Evolutionary conservation across 495 filamentous ascomycete species (phyloP).

Genomic region (Xylaria curta): DNA sequence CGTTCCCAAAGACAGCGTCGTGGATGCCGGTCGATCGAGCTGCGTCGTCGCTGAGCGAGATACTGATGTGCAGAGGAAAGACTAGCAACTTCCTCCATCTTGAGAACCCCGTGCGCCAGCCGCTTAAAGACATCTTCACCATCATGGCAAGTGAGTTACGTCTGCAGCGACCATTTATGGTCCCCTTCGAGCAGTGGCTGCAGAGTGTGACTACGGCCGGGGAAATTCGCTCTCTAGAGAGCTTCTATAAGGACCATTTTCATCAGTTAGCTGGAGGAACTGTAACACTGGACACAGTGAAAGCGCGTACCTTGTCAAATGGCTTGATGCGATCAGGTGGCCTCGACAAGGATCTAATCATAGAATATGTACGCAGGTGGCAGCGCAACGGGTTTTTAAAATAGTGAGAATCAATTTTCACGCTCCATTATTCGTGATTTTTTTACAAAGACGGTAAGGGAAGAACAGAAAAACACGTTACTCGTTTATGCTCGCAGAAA

Average conservation of each 20-base stretch:
- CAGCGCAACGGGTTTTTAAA: slow-evolving; percentile 22
- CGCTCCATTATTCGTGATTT: neutral
- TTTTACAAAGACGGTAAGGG: neutral
- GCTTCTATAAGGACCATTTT: slow-evolving; percentile 39
- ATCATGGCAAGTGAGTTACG: slow-evolving; percentile 37
- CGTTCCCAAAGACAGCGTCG: slow-evolving; percentile 39
- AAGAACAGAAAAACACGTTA: neutral
- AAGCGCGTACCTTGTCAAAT: slow-evolving; percentile 30
- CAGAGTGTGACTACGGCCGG: slow-evolving; percentile 33
- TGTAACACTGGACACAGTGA: slow-evolving; percentile 36
- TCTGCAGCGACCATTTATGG: slow-evolving; percentile 26
- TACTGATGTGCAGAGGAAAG: slow-evolving; percentile 35
- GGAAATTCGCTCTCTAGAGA: slow-evolving; percentile 34
- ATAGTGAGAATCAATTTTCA: neutral
- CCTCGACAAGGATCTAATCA: slow-evolving; percentile 30
- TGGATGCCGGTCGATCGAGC: slow-evolving; percentile 50
- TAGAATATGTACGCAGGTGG: slow-evolving; percentile 33
- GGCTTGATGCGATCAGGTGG: slow-evolving; percentile 31
- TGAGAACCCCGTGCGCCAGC: slow-evolving; percentile 48
- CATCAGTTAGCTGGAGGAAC: slow-evolving; percentile 35
- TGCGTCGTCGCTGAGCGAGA: slow-evolving; percentile 39
- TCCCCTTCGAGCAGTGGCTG: slow-evolving; percentile 46
- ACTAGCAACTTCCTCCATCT: slow-evolving; percentile 43
- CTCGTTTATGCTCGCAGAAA: neutral
- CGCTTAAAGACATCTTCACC: slow-evolving; percentile 39